These are phyloP conservation scores for Quercus rubra DNA, from an alignment of 306 rosid genomes.

Conservation along the genomic window DNA sequence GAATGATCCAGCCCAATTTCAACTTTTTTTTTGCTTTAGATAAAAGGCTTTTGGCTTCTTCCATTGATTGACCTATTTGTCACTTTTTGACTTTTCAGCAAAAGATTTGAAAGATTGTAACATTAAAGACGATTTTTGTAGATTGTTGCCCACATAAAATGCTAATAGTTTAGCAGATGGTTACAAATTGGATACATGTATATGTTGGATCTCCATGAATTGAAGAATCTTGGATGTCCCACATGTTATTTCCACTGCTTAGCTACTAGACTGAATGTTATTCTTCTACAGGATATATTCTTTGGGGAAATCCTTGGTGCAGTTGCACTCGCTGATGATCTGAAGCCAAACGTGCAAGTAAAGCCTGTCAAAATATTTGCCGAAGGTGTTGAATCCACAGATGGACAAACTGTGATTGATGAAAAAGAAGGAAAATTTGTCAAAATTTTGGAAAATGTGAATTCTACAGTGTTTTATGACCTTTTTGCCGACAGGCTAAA, in stretches of 20 bases:
- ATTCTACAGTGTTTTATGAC: constrained; percentile 36
- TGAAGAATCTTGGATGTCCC: too few relatives aligned
- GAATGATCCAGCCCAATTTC: not conserved
- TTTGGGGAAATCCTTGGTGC: constrained; percentile 80
- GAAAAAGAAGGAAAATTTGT: constrained; percentile 48
- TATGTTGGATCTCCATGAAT: too few relatives aligned
- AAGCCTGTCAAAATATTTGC: constrained; percentile 52
- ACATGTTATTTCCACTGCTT: too few relatives aligned
- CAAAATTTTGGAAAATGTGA: constrained; percentile 47
- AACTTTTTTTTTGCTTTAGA: not conserved
- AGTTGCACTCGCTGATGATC: constrained; percentile 35
- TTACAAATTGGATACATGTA: not conserved
- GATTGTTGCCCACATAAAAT: not conserved
- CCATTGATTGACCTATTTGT: not conserved
- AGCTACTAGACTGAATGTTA: not conserved
- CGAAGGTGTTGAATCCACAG: constrained; percentile 48
- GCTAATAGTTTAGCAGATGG: not conserved
- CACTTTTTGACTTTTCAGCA: not conserved
- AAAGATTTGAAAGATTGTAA: too few relatives aligned
- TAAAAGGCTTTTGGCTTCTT: not conserved
- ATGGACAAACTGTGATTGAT: constrained; percentile 54
- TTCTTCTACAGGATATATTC: constrained; percentile 62
- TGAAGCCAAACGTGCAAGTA: constrained; percentile 37
- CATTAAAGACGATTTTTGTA: too few relatives aligned
- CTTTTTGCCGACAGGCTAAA: constrained; percentile 51